Percentiles rank a stretch among this genome's conserved stretches.
phyloP scores from a whole-genome alignment of 192 early-diverging fungal species.

The Coemansia sp. region DNA sequence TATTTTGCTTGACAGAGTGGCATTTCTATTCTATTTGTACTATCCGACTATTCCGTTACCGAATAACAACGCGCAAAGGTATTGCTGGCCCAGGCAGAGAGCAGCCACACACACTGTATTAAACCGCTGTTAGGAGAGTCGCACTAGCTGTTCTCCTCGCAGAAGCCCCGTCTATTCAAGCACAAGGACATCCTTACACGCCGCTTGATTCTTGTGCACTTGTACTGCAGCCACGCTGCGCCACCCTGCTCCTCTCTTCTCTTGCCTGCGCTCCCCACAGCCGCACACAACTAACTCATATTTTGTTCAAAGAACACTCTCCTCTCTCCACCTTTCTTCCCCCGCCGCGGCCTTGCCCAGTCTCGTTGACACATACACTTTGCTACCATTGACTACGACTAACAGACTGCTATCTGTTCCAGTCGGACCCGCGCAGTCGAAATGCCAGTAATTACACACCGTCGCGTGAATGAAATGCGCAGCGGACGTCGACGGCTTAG shows the following conservation, averaged over 20 bases:
- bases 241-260: not conserved
- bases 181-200: not conserved
- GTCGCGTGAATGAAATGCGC: conserved; percentile 51
- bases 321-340: not conserved
- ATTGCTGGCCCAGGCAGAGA: not conserved
- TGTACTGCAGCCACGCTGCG: not conserved
- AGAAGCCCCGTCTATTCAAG: not conserved
- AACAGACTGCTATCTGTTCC: not conserved
- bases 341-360: not conserved
- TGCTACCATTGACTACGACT: not conserved
- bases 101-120: not conserved
- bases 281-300: not conserved
- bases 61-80: not conserved
- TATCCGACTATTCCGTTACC: not conserved
- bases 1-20: not conserved
- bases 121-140: not conserved
- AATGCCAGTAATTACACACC: conserved; percentile 54
- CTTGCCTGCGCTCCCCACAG: not conserved
- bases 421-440: not conserved
- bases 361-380: not conserved
- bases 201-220: conserved; percentile 1
- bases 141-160: not conserved
- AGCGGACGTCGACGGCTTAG: conserved; percentile 51
- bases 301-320: not conserved
- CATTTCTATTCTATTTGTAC: not conserved